These are phyloP conservation scores for Yamadazyma siamensis DNA, from an alignment of 1,139 yeast genomes.

Conservation along the genomic window DNA sequence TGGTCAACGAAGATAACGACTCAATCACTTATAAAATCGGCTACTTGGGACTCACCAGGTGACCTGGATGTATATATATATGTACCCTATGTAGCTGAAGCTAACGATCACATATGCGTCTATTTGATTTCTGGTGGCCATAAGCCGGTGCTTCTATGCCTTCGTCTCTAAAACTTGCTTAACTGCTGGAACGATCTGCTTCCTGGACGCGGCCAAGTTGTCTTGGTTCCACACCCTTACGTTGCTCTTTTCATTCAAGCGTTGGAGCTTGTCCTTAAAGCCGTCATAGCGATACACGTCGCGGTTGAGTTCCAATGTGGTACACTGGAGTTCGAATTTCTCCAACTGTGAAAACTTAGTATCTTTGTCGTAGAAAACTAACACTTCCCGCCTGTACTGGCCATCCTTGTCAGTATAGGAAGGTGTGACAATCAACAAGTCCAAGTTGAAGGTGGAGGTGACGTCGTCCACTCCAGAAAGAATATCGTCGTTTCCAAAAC, in stretches of 20 bases:
- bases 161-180: constrained; percentile 23
- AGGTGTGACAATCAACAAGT: constrained; percentile 59
- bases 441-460: constrained; percentile 40
- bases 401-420: constrained; percentile 43
- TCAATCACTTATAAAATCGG: constrained; percentile 14
- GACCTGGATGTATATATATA: constrained; percentile 1
- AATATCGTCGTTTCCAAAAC: constrained; percentile 31
- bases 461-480: constrained; percentile 33
- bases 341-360: constrained; percentile 3
- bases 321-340: constrained; percentile 6
- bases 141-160: too few species aligned
- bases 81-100: too few species aligned
- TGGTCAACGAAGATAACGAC: constrained; percentile 14
- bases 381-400: constrained; percentile 55
- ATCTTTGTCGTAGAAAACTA: constrained; percentile 7
- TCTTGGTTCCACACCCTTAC: constrained; percentile 47
- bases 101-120: too few species aligned
- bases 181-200: constrained; percentile 76
- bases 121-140: too few species aligned
- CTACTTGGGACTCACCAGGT: constrained; percentile 18
- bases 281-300: constrained; percentile 16
- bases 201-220: constrained; percentile 66
- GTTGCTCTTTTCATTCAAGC: constrained; percentile 16
- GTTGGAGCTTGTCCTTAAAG: constrained; percentile 22
- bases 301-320: constrained; percentile 15